Evolutionary conservation across 768 basidiomycete genomes (phyloP).

Genomic region (Phylloporus sp.): DNA sequence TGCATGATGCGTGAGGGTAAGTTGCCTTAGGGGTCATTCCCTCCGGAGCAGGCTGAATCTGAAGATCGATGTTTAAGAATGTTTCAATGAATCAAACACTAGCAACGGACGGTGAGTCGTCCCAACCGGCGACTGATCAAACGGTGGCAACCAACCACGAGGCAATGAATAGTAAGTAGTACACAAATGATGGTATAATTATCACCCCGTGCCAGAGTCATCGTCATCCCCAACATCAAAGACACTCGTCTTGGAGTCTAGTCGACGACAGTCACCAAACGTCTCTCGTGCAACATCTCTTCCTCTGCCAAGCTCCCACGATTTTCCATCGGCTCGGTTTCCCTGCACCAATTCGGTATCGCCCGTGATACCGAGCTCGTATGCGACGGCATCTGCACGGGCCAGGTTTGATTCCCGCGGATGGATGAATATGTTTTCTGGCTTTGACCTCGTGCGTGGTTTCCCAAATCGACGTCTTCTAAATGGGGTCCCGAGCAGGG

Average conservation of each 20-base stretch:
- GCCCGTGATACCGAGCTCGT: constrained; percentile 48
- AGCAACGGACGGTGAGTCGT: no score
- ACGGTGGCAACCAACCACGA: no score
- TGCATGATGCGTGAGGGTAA: constrained; percentile 8
- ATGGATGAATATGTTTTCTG: constrained; percentile 59
- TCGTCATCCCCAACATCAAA: constrained; percentile 17
- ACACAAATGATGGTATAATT: background rate
- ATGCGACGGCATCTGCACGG: constrained; percentile 60
- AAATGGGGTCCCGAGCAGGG: constrained; percentile 18
- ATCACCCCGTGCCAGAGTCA: constrained; percentile 4
- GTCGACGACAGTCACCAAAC: constrained; percentile 24
- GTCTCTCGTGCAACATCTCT: constrained; percentile 47
- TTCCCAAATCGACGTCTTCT: constrained; percentile 13
- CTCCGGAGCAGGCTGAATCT: no score
- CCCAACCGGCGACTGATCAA: no score
- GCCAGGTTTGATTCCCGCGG: constrained; percentile 60
- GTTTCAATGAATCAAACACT: no score
- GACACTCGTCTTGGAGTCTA: constrained; percentile 1
- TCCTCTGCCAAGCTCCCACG: constrained; percentile 53
- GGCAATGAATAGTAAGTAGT: background rate
- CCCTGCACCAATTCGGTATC: constrained; percentile 47
- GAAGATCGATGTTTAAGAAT: no score
- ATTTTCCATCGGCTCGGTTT: constrained; percentile 34
- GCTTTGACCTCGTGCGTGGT: constrained; percentile 51
- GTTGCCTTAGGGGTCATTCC: constrained; percentile 3